Conservation (phyloP, 148 eudicot genomes). For the Amaranthus palmeri region DNA sequence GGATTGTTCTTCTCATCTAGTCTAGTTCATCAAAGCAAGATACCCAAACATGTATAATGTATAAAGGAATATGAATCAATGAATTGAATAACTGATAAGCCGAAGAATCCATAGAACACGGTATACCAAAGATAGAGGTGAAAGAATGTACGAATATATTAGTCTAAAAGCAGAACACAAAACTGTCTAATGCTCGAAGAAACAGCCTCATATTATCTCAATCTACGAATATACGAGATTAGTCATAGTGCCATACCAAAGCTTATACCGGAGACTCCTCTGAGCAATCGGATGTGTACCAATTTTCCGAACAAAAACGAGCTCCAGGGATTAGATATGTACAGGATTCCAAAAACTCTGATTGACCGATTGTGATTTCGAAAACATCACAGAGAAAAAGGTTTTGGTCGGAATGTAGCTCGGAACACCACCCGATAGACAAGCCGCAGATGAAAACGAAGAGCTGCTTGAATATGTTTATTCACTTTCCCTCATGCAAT, state of each 20-base stretch:
- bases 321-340: constrained; percentile 24
- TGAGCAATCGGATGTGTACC: constrained; percentile 25
- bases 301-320: constrained; percentile 25
- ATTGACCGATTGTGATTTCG: constrained; percentile 24
- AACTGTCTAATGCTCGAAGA: constrained; percentile 12
- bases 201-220: constrained; percentile 20
- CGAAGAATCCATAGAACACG: constrained; percentile 14
- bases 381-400: not conserved
- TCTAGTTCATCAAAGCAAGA: constrained; percentile 1
- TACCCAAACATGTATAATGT: not conserved
- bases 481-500: constrained; percentile 62
- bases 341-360: constrained; percentile 34
- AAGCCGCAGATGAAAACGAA: constrained; percentile 11
- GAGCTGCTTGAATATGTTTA: constrained; percentile 17
- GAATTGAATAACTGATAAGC: constrained; percentile 20
- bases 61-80: constrained; percentile 7
- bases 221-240: constrained; percentile 19
- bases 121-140: constrained; percentile 20
- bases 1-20: not conserved
- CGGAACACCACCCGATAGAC: constrained; percentile 12
- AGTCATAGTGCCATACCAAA: constrained; percentile 27
- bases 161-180: constrained; percentile 18
- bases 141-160: constrained; percentile 27
- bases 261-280: constrained; percentile 12
- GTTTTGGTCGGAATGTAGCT: not conserved